A percentile compares a stretch with the other conserved stretches of the same genome.
These are phyloP conservation scores for Pseudogymnoascus sp. DNA, from an alignment of 2,329 filamentous ascomycete species.

Conservation along the genomic window DNA sequence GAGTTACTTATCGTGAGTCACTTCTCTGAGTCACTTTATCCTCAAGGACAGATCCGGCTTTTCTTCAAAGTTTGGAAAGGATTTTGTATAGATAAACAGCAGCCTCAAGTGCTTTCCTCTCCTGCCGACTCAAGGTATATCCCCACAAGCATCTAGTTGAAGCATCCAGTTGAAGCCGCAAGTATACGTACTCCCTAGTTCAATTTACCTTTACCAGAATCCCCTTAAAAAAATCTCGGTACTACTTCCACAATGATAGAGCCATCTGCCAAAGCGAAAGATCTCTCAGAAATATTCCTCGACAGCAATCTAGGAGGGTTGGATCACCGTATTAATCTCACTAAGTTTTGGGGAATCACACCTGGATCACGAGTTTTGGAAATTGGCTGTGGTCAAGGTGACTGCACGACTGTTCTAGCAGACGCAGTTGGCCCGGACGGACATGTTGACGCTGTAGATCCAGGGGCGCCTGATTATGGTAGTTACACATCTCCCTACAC, in stretches of 20 bases:
- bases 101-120: background rate
- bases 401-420: conserved; percentile 49
- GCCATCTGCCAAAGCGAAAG: conserved; percentile 2
- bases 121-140: background rate
- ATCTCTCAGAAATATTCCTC: conserved; percentile 1
- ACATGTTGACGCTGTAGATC: conserved; percentile 47
- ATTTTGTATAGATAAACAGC: conserved; percentile 8
- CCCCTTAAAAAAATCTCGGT: background rate
- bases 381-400: conserved; percentile 55
- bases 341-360: conserved; percentile 33
- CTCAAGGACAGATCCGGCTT: background rate
- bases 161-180: background rate
- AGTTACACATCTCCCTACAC: conserved; percentile 14
- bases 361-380: conserved; percentile 45
- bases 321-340: conserved; percentile 34
- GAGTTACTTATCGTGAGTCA: background rate
- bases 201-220: background rate
- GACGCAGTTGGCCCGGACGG: conserved; percentile 40
- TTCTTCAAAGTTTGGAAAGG: background rate
- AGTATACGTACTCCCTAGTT: background rate
- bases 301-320: conserved; percentile 5
- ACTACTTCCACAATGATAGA: background rate
- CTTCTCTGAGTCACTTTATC: background rate
- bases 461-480: conserved; percentile 44
- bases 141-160: background rate